Evolutionary conservation across 1,284 basidiomycete genomes (phyloP), one percentile per base, ranked within the genome.

Genomic region (Pascua guehoae): DNA sequence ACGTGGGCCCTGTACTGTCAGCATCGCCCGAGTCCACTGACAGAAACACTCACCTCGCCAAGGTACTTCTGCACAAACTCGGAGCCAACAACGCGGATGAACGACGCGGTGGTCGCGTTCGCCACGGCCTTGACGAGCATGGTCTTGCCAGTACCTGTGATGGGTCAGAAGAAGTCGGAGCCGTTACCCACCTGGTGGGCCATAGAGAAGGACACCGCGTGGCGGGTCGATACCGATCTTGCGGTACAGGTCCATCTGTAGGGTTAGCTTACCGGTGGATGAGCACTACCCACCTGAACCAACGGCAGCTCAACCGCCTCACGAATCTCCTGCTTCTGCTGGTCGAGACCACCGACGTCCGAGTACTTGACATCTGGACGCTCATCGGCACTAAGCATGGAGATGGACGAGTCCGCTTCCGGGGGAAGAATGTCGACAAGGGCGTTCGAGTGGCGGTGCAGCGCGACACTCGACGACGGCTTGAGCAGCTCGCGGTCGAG

Each of bases 211-310:
- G 4, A 95, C 92, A 79, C 93, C 93, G 44, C 92, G 85, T 47
- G 93, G 96, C 24, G 96, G 96, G 80, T 99, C 96, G 66, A 98
- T 99, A 70, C 96, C 96, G 71, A 99, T 99, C 81, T 98, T 98
- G 80, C 91, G 90, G 83, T 98, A 99, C 44, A 99, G 80, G 75
- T 98, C 95, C 76, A 96, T 96, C 79, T 98, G 89, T 11, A 8
- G 24, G 24, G 53, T 56, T 36, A 56, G 54, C 44, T 36, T 14
- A 32, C 4, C 37, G 1, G 1, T 10, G 11, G 1, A 5, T n/a
- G 2, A 5, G 11, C 2, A 42, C 5, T 56, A 58, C 72, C 53
- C 44, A 77, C 75, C 68, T 78, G 75, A 8, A 90, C 93, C 57
- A 99, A 81, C n/a, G 96, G 96, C 39, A 99, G 81, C 79, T 99